Percentiles rank a stretch among this genome's conserved stretches.
phyloP scores from a whole-genome alignment of 768 basidiomycete genomes.

The Dioszegia hungarica region DNA sequence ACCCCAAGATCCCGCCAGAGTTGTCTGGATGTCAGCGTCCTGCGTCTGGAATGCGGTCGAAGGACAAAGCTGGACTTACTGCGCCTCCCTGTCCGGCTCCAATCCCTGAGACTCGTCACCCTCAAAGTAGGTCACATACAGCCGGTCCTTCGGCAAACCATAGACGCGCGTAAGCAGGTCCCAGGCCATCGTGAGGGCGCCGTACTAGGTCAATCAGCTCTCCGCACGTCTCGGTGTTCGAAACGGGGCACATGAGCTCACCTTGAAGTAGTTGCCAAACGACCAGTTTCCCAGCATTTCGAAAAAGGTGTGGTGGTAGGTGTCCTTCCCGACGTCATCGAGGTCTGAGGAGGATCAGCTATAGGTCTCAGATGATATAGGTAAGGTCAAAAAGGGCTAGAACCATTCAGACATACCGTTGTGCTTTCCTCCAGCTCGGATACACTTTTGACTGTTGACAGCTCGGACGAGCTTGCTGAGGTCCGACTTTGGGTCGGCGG shows the following conservation, averaged over 20 bases:
- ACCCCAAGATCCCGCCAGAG: constrained; percentile 87
- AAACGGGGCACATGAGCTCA: constrained; percentile 28
- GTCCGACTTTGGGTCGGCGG: constrained; percentile 89
- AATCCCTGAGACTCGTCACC: constrained; percentile 81
- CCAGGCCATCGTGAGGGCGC: constrained; percentile 90
- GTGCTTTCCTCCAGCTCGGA: constrained; percentile 97
- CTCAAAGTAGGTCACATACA: constrained; percentile 97
- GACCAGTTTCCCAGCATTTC: constrained; percentile 99
- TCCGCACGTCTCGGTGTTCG: background rate
- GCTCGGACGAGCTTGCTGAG: constrained; percentile 86
- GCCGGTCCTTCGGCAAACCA: constrained; percentile 76
- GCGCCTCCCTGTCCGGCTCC: constrained; percentile 82
- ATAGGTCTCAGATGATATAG: too few species aligned
- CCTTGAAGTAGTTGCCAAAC: constrained; percentile 99
- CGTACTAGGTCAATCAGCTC: constrained; percentile 59
- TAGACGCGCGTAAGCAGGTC: constrained; percentile 86
- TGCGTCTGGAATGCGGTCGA: background rate
- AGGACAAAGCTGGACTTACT: constrained; percentile 46
- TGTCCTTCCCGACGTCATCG: constrained; percentile 98
- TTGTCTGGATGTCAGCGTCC: constrained; percentile 49
- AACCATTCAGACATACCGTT: constrained; percentile 74
- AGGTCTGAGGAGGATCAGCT: constrained; percentile 60
- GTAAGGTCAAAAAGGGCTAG: too few species aligned
- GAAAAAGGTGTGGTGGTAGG: constrained; percentile 94
- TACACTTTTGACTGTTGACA: constrained; percentile 96